Percentiles rank a stretch among this genome's conserved stretches.
These are phyloP conservation scores for Cantharellus cinnabarinus DNA, from an alignment of 768 basidiomycete genomes.

Conservation along the genomic window DNA sequence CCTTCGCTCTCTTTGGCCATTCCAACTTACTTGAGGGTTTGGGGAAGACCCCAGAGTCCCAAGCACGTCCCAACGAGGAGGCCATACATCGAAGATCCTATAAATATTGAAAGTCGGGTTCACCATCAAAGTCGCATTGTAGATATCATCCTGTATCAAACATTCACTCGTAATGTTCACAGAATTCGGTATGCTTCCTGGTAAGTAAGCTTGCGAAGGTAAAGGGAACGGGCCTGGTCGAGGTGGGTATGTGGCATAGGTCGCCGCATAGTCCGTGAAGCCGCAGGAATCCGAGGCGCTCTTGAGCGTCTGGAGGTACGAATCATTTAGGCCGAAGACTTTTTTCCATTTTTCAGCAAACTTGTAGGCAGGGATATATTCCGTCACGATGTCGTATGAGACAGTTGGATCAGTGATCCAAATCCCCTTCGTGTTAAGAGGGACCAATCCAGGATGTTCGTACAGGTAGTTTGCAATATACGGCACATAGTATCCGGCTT, in stretches of 20 bases:
- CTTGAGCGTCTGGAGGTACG: constrained; percentile 40
- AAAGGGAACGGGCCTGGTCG: constrained; percentile 35
- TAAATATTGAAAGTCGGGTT: constrained; percentile 67
- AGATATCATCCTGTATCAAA: constrained; percentile 47
- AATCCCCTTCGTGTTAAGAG: constrained; percentile 42
- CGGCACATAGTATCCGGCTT: constrained; percentile 12
- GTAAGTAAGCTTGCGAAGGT: constrained; percentile 15
- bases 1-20: constrained; percentile 6
- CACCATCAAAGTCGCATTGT: constrained; percentile 36
- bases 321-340: constrained; percentile 55
- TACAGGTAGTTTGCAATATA: constrained; percentile 23
- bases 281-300: constrained; percentile 32
- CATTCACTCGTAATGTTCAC: constrained; percentile 26
- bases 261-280: constrained; percentile 39
- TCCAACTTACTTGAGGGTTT: constrained; percentile 38
- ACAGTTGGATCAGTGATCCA: constrained; percentile 52
- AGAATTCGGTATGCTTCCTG: constrained; percentile 24
- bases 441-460: constrained; percentile 29
- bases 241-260: constrained; percentile 48
- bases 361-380: constrained; percentile 48
- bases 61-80: constrained; percentile 30
- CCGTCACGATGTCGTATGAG: constrained; percentile 42
- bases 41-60: constrained; percentile 45
- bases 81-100: constrained; percentile 37
- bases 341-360: constrained; percentile 49